Evolutionary conservation across 1,139 yeast species (phyloP).

Genomic region (Sugiyamaella xylanicola): DNA sequence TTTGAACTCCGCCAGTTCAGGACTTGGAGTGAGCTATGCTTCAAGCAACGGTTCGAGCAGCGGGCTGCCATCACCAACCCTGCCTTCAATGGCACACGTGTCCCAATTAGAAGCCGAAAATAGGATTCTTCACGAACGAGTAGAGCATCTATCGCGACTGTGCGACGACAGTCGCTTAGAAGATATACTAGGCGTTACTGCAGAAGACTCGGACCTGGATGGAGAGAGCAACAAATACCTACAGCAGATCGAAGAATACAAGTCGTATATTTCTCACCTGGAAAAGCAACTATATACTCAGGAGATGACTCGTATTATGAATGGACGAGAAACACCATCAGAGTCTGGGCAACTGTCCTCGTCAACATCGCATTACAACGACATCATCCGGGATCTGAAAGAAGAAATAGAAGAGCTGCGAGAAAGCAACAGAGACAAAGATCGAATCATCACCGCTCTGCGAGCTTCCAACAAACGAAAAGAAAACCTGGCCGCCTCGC

Average conservation of each 20-base stretch:
- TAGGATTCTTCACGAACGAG: slow-evolving; percentile 59
- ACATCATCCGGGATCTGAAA: slow-evolving; percentile 58
- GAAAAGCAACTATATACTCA: slow-evolving; percentile 57
- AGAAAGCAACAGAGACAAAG: slow-evolving; percentile 66
- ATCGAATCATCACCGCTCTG: slow-evolving; percentile 74
- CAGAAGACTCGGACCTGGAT: slow-evolving; percentile 24
- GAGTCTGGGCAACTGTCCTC: slow-evolving; percentile 16
- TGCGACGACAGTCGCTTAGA: slow-evolving; percentile 62
- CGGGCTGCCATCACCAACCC: slow-evolving; percentile 14
- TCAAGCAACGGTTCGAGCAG: slow-evolving; percentile 2
- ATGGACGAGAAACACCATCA: slow-evolving; percentile 10
- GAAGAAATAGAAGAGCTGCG: slow-evolving; percentile 70
- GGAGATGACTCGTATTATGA: slow-evolving; percentile 31
- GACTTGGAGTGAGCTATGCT: slow-evolving; percentile 7
- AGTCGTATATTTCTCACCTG: slow-evolving; percentile 62
- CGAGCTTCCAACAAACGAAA: slow-evolving; percentile 37
- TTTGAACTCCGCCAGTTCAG: slow-evolving; percentile 1
- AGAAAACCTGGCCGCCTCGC: slow-evolving; percentile 32
- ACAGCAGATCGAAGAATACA: slow-evolving; percentile 58
- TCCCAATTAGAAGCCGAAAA: slow-evolving; percentile 63
- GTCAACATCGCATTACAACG: slow-evolving; percentile 26
- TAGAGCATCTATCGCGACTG: slow-evolving; percentile 68
- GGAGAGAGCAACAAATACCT: slow-evolving; percentile 20
- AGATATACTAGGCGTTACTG: slow-evolving; percentile 36
- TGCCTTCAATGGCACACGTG: slow-evolving; percentile 34